A percentile compares a stretch with the other conserved stretches of the same genome.
Conservation (phyloP, 2,329 filamentous ascomycete species). For the Venturia carpophila region DNA sequence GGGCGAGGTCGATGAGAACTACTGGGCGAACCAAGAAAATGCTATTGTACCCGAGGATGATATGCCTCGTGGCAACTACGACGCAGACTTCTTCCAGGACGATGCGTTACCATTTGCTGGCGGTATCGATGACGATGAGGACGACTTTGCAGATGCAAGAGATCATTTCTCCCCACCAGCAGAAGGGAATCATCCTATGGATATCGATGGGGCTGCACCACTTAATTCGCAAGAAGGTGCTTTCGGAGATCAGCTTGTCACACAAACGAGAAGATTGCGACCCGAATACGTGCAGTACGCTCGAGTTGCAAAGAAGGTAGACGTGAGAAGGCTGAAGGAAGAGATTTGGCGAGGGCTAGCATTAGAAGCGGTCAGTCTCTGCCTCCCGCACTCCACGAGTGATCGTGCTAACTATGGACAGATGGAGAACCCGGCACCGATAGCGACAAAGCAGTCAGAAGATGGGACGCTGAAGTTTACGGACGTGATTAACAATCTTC, state of each 20-base stretch:
- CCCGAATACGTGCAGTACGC: conserved; percentile 61
- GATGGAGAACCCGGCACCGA: conserved; percentile 13
- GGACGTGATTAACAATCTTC: conserved; percentile 79
- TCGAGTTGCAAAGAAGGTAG: conserved; percentile 58
- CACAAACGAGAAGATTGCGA: conserved; percentile 50
- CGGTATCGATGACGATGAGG: conserved; percentile 59
- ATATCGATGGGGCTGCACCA: conserved; percentile 25
- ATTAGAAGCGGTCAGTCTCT: conserved; percentile 34
- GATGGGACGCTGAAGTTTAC: conserved; percentile 69
- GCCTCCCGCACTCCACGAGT: neutral
- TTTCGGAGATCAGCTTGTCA: conserved; percentile 55
- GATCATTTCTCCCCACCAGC: conserved; percentile 67
- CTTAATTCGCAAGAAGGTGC: conserved; percentile 36
- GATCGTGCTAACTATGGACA: conserved; percentile 11
- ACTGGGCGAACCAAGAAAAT: conserved; percentile 61
- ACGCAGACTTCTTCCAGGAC: conserved; percentile 96
- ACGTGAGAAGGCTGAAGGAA: conserved; percentile 55
- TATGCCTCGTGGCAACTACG: conserved; percentile 68
- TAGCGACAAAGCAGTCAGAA: conserved; percentile 31
- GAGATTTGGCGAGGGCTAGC: conserved; percentile 59
- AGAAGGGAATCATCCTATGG: conserved; percentile 41
- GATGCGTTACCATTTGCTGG: conserved; percentile 59
- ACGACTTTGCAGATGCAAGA: conserved; percentile 70
- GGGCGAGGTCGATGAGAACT: conserved; percentile 87
- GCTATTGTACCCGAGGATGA: conserved; percentile 47